Base-by-base conservation (phyloP, 148 eudicot species). In the Polygonum aviculare region DNA sequence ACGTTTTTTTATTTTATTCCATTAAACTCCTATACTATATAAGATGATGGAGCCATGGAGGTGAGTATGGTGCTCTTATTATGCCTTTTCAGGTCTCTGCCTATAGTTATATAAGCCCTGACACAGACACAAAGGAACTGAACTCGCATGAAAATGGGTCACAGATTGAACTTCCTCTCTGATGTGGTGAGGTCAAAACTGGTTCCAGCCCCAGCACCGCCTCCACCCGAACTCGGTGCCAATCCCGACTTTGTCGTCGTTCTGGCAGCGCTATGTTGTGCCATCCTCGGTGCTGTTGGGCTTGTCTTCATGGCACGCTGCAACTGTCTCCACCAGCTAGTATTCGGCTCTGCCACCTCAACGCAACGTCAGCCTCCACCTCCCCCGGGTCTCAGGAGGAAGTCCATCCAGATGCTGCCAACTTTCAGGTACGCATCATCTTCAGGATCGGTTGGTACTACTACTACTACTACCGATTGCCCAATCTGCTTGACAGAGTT, bases 401-500 rank as follows among this genome's bases (percentile, higher is more conserved):
- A 84, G 72, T 47, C 78, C 50, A 87, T 86, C 10, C 79, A 79
- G 35, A 65, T 85, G 15, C 77, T 90, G 9, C 94, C 94, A 18
- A 84, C 76, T 47, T 78, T 80, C 71, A 88, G 82, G 18, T 88
- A 80, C 72, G 47, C 47, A 7, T 77, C 80, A 16, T 77, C 80
- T 78, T 40, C 74, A 16, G 26, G 47, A 26, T 26, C 10, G 51
- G 80, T 55, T 50, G 72, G 45, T 19, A 48, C 54, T 26, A 26
- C 31, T 26, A 26, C 31, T 26, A 26, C 31, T 26, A 26, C 31
- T 77, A 72, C 75, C 76, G 91, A 87, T 7, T 88, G 90, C 65
- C 85, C 90, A 59, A 90, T 88, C 51, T 90, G 90, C 76, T 81
- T 86, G 80, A 11, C 85, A 49, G 91, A 88, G 69, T 88, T 86